phyloP scores from a whole-genome alignment of 345 rosid species.

The Sisymbrium altissimum region DNA sequence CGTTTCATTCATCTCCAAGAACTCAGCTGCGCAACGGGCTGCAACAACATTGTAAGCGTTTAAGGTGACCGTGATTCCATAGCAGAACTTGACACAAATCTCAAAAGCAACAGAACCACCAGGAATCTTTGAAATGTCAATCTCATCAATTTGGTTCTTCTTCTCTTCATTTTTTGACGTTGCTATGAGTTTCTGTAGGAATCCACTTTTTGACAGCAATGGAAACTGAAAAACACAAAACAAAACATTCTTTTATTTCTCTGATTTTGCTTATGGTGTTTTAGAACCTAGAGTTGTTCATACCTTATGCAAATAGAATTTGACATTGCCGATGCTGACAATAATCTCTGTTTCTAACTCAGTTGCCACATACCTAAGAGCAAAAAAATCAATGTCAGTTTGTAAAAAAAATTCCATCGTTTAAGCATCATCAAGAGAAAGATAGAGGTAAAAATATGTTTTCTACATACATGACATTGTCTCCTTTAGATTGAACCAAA shows the following conservation, averaged over 20 bases:
- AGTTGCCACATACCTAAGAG: slow-evolving; percentile 52
- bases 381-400: not conserved
- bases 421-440: not conserved
- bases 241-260: not conserved
- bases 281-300: not conserved
- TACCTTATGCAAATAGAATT: slow-evolving; percentile 69
- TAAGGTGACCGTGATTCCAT: slow-evolving; percentile 34
- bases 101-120: slow-evolving; percentile 55
- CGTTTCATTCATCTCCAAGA: slow-evolving; percentile 51
- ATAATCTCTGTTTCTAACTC: slow-evolving; percentile 62
- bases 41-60: slow-evolving; percentile 38
- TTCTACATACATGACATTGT: slow-evolving; percentile 47
- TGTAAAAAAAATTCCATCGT: not conserved
- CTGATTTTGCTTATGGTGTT: not conserved
- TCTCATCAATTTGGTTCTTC: slow-evolving; percentile 34
- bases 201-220: slow-evolving; percentile 56
- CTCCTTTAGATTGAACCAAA: slow-evolving; percentile 57
- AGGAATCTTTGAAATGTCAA: slow-evolving; percentile 40
- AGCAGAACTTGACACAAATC: slow-evolving; percentile 33
- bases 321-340: slow-evolving; percentile 46
- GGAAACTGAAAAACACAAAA: slow-evolving; percentile 49
- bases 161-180: slow-evolving; percentile 32
- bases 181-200: slow-evolving; percentile 46
- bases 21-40: slow-evolving; percentile 45
- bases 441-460: not conserved